phyloP scores from a whole-genome alignment of 805 yeast genomes.

The Debaryomyces tyrocola region DNA sequence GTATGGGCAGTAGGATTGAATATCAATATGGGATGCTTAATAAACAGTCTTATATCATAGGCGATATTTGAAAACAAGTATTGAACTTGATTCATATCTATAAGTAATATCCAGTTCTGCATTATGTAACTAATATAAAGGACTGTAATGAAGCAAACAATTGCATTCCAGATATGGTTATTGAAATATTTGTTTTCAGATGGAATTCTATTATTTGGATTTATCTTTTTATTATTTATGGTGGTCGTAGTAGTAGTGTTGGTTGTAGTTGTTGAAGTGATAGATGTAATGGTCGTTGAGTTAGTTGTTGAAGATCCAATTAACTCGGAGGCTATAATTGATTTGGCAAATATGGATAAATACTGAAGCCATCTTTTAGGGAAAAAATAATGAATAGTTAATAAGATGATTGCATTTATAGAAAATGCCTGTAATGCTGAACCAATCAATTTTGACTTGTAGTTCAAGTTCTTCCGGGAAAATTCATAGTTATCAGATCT shows the following conservation, averaged over 20 bases:
- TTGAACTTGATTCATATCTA: background rate
- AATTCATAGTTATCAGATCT: background rate
- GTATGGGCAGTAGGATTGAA: background rate
- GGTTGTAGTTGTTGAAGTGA: conserved; percentile 9
- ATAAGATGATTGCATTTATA: conserved; percentile 23
- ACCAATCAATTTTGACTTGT: conserved; percentile 9
- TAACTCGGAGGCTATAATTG: conserved; percentile 29
- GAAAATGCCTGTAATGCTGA: conserved; percentile 21
- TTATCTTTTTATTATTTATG: conserved; percentile 5
- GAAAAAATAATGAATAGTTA: conserved; percentile 18
- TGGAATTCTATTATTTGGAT: conserved; percentile 9
- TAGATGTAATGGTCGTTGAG: conserved; percentile 20
- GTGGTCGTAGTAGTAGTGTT: conserved; percentile 5
- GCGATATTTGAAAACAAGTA: background rate
- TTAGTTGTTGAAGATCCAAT: conserved; percentile 27
- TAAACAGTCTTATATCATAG: background rate
- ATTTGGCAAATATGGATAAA: conserved; percentile 27
- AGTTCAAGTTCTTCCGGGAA: background rate
- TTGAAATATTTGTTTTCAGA: conserved; percentile 12
- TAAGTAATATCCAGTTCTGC: background rate
- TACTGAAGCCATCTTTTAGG: conserved; percentile 20
- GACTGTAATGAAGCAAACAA: conserved; percentile 21
- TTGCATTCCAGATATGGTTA: conserved; percentile 16
- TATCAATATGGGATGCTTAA: background rate
- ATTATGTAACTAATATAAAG: conserved; percentile 19